phyloP scores from a whole-genome alignment of 805 yeast genomes.

The Metschnikowia dekortorum region DNA sequence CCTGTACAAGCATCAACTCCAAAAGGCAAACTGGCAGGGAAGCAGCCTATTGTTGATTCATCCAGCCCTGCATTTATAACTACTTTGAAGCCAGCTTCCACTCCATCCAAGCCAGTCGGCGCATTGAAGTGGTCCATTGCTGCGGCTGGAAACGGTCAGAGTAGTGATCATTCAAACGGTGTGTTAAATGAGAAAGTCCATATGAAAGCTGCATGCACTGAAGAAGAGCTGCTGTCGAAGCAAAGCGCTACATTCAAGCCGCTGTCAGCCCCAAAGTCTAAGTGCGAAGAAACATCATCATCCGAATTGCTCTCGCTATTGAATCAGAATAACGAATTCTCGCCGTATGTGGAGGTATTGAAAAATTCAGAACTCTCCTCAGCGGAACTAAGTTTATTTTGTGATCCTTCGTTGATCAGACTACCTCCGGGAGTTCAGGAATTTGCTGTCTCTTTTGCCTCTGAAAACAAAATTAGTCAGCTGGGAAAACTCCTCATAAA shows the following conservation, averaged over 20 bases:
- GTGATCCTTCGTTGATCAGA: slow-evolving; percentile 29
- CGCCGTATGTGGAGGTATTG: slow-evolving; percentile 25
- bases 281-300: slow-evolving; percentile 14
- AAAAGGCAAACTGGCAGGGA: slow-evolving; percentile 12
- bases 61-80: slow-evolving; percentile 39
- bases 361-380: slow-evolving; percentile 27
- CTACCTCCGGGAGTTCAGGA: slow-evolving; percentile 43
- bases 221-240: not conserved
- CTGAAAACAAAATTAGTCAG: slow-evolving; percentile 25
- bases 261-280: not conserved
- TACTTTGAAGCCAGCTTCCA: slow-evolving; percentile 50
- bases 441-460: slow-evolving; percentile 34
- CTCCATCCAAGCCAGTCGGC: slow-evolving; percentile 51
- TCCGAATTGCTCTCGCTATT: slow-evolving; percentile 18
- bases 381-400: slow-evolving; percentile 31
- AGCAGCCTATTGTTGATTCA: slow-evolving; percentile 20
- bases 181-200: slow-evolving; percentile 1
- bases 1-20: slow-evolving; percentile 8
- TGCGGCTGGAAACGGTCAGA: slow-evolving; percentile 34
- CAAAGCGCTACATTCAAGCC: not conserved
- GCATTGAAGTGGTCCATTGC: slow-evolving; percentile 56
- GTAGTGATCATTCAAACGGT: slow-evolving; percentile 3
- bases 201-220: not conserved
- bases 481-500: slow-evolving; percentile 22
- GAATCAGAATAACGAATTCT: slow-evolving; percentile 17